Conservation (phyloP, 768 basidiomycete species). For the Galerina marginata region DNA sequence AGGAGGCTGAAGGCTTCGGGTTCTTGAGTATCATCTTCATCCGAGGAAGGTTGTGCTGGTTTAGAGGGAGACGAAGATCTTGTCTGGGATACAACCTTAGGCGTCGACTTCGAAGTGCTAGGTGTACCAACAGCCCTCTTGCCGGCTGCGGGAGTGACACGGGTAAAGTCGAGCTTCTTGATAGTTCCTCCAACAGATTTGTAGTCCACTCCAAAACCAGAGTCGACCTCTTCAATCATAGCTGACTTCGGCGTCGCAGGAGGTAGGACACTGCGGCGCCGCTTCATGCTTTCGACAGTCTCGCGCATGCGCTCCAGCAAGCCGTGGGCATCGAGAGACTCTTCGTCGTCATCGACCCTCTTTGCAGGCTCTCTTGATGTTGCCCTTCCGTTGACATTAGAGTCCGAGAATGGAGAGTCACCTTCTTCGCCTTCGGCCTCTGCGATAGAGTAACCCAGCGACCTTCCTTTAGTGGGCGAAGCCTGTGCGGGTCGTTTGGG, state of each 20-base stretch:
- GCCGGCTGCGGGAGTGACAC: conserved; percentile 13
- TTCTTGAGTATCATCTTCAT: conserved; percentile 1
- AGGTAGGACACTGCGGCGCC: conserved; percentile 40
- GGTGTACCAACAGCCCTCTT: neutral
- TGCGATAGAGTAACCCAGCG: conserved; percentile 19
- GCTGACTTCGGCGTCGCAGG: conserved; percentile 17
- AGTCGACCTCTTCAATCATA: conserved; percentile 1
- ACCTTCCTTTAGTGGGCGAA: conserved; percentile 26
- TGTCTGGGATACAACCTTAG: neutral
- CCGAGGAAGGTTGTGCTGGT: neutral
- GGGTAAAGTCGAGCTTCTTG: conserved; percentile 30
- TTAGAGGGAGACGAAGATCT: neutral
- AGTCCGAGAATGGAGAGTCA: conserved; percentile 11
- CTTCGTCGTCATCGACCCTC: conserved; percentile 28
- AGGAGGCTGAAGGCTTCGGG: conserved; percentile 28
- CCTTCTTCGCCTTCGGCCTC: conserved; percentile 15
- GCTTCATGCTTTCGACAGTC: conserved; percentile 53
- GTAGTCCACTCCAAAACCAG: neutral
- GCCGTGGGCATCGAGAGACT: conserved; percentile 45
- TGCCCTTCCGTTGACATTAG: neutral
- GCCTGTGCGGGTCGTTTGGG: conserved; percentile 6
- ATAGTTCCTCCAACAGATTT: conserved; percentile 11
- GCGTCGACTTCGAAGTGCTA: neutral
- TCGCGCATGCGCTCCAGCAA: conserved; percentile 55
- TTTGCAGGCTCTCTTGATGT: neutral